Evolutionary conservation across 768 basidiomycete genomes (phyloP).

Genomic region (Hypholoma sublateritium): DNA sequence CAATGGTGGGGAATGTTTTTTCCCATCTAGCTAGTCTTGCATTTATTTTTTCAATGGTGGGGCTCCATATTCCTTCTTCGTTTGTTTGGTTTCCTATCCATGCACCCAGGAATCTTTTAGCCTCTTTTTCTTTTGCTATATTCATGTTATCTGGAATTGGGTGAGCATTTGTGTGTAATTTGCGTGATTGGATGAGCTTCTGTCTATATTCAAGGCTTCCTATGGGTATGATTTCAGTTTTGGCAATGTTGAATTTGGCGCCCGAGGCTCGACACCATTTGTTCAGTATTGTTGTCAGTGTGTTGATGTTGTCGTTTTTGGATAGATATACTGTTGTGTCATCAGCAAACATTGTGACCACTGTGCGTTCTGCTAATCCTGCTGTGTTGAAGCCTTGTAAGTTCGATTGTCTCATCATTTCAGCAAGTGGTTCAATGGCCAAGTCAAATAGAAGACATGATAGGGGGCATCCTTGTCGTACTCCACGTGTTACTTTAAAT

Average conservation of each 20-base stretch:
- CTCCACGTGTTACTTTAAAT: constrained; percentile 22
- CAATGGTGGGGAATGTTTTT: constrained; percentile 13
- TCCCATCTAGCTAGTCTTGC: constrained; percentile 21
- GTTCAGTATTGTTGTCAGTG: constrained; percentile 25
- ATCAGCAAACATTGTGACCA: constrained; percentile 37
- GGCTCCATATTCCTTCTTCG: constrained; percentile 20
- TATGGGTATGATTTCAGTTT: constrained; percentile 41
- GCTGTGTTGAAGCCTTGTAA: constrained; percentile 24
- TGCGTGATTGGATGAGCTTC: constrained; percentile 5
- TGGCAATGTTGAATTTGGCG: constrained; percentile 40
- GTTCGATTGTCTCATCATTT: constrained; percentile 25
- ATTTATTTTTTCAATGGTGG: constrained; percentile 25
- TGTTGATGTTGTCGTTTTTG: constrained; percentile 23
- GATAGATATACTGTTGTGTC: constrained; percentile 37
- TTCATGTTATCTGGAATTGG: constrained; percentile 19
- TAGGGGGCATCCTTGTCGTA: neutral
- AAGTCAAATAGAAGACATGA: constrained; percentile 12
- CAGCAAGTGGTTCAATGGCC: constrained; percentile 38
- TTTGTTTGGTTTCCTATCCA: constrained; percentile 30
- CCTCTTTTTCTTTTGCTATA: constrained; percentile 30
- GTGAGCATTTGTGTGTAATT: neutral
- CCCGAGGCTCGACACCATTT: constrained; percentile 39
- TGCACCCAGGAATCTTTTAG: constrained; percentile 31
- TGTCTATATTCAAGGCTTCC: constrained; percentile 22
- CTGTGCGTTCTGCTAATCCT: constrained; percentile 16